These are phyloP conservation scores for Cladophialophora carrionii DNA, from an alignment of 2,329 filamentous ascomycete species.

Conservation along the genomic window DNA sequence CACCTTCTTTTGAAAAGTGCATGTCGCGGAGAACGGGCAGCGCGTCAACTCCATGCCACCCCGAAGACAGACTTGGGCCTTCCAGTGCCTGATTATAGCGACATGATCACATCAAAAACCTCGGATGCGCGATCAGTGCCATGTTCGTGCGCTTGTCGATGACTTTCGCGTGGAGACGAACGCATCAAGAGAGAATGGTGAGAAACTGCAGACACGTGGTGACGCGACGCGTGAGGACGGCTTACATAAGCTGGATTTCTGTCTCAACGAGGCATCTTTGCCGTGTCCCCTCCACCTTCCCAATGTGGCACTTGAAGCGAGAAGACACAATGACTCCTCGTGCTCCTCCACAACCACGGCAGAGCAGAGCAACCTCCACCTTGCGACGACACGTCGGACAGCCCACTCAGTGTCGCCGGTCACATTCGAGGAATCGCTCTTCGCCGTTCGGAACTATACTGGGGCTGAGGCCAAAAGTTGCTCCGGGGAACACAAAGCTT, in stretches of 20 bases:
- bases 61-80: neutral
- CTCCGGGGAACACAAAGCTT: neutral
- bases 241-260: neutral
- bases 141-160: neutral
- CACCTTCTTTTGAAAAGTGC: neutral
- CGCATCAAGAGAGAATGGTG: neutral
- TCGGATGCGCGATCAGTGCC: neutral
- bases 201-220: neutral
- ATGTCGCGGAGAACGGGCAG: too few species aligned
- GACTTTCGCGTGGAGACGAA: neutral
- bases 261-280: conserved; percentile 8
- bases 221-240: neutral
- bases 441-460: neutral
- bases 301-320: neutral
- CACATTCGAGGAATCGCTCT: neutral
- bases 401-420: neutral
- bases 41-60: neutral
- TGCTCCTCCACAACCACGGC: conserved; percentile 1
- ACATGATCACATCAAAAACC: neutral
- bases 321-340: neutral
- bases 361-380: neutral
- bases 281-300: neutral
- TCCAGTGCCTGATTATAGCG: neutral
- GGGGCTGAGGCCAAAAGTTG: neutral
- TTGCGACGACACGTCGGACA: neutral